Conservation (phyloP, 2,329 filamentous ascomycete species). For the Stemphylium beticola region DNA sequence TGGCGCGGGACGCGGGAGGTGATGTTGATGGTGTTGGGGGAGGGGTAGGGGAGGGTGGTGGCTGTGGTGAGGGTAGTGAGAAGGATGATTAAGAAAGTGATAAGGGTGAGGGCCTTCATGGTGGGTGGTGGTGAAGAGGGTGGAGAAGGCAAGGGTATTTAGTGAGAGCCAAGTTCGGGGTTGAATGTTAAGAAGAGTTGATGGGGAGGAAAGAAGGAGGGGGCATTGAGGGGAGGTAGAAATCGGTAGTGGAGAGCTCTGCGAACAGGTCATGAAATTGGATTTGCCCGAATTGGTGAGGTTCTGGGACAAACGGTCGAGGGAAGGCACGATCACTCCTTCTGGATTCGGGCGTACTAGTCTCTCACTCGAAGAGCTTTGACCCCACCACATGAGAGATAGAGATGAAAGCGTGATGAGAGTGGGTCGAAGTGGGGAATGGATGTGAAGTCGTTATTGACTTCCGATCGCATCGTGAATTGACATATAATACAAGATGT, state of each 20-base stretch:
- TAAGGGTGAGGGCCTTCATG: neutral
- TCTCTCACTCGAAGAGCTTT: too few species aligned
- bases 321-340: too few species aligned
- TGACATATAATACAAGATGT: constrained; percentile 1
- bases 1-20: constrained; percentile 36
- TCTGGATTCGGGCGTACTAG: too few species aligned
- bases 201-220: too few species aligned
- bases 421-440: too few species aligned
- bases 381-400: too few species aligned
- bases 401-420: neutral
- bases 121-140: neutral
- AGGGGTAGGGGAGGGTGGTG: neutral
- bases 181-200: neutral
- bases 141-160: too few species aligned
- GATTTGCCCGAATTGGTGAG: neutral
- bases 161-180: neutral
- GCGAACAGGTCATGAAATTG: neutral
- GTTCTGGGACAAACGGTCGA: neutral
- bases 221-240: neutral
- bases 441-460: too few species aligned
- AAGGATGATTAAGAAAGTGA: too few species aligned
- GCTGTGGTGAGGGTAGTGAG: neutral
- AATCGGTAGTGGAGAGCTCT: neutral
- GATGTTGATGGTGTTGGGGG: neutral
- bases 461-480: neutral